Evolutionary conservation across 2,329 filamentous ascomycete species (phyloP).

Genomic region (Talaromyces sp.): DNA sequence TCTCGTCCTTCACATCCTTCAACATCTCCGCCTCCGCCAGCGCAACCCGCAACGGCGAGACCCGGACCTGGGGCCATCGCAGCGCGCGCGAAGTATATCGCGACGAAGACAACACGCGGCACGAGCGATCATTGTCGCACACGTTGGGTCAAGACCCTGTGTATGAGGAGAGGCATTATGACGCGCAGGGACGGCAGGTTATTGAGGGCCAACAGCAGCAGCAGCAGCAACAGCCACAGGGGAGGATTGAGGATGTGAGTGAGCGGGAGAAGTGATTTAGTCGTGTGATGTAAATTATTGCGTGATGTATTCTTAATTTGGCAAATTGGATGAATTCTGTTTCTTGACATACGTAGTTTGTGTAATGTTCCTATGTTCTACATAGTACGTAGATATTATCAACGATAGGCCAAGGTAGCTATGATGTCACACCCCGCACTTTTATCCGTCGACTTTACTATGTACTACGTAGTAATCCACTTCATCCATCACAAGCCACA

Average conservation of each 20-base stretch:
- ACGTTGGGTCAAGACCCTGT: slow-evolving; percentile 15
- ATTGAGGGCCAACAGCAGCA: neutral
- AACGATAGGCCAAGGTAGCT: neutral
- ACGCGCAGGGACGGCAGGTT: slow-evolving; percentile 12
- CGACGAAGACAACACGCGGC: slow-evolving; percentile 12
- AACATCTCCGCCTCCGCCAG: slow-evolving; percentile 3
- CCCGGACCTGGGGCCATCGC: slow-evolving; percentile 16
- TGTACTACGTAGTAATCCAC: neutral
- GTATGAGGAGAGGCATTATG: slow-evolving; percentile 17
- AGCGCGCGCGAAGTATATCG: slow-evolving; percentile 10
- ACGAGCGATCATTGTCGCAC: slow-evolving; percentile 13
- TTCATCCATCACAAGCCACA: neutral
- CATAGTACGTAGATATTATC: neutral
- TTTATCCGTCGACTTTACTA: no score
- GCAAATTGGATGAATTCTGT: neutral
- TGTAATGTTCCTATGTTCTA: neutral
- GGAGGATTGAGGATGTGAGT: slow-evolving; percentile 16
- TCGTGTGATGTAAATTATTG: neutral
- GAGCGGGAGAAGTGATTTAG: slow-evolving; percentile 1
- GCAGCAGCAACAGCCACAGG: neutral
- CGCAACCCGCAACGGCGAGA: slow-evolving; percentile 11
- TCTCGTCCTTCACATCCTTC: slow-evolving; percentile 13
- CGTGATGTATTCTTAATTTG: neutral
- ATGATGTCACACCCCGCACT: neutral
- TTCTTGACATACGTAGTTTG: neutral